phyloP scores from a whole-genome alignment of 2,329 filamentous ascomycete species.

The Pseudophaeomoniella oleicola region DNA sequence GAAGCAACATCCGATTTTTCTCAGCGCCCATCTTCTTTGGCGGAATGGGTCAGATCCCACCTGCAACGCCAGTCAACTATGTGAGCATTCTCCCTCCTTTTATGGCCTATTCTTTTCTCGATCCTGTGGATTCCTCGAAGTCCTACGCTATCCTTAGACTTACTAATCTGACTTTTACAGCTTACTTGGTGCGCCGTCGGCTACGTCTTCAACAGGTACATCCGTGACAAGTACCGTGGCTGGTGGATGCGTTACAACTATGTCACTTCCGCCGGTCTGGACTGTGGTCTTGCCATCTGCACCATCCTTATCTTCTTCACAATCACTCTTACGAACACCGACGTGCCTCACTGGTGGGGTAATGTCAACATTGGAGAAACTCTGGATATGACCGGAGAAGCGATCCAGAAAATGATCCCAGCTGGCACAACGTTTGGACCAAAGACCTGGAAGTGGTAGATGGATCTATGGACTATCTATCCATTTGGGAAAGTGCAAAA shows the following conservation, averaged over 20 bases:
- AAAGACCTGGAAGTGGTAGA: neutral
- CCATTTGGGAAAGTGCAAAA: too few relatives aligned
- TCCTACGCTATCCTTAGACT: too few relatives aligned
- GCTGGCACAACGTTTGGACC: conserved; percentile 1
- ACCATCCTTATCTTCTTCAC: conserved; percentile 58
- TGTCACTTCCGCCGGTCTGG: conserved; percentile 55
- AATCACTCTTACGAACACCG: conserved; percentile 18
- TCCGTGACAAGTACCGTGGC: conserved; percentile 49
- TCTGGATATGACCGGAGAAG: conserved; percentile 45
- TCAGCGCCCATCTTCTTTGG: conserved; percentile 56
- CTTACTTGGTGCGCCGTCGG: conserved; percentile 57
- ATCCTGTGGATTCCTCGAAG: too few relatives aligned
- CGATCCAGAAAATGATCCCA: conserved; percentile 13
- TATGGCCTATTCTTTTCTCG: too few relatives aligned
- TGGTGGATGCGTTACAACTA: conserved; percentile 76
- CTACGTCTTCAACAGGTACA: conserved; percentile 52
- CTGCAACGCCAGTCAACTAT: conserved; percentile 57
- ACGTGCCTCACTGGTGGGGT: conserved; percentile 1
- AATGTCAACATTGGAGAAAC: conserved; percentile 24
- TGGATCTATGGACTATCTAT: too few relatives aligned
- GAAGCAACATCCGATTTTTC: conserved; percentile 48
- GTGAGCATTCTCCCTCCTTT: too few relatives aligned
- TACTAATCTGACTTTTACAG: too few relatives aligned
- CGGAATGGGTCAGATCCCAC: conserved; percentile 48
- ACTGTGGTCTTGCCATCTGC: conserved; percentile 50